phyloP scores from a whole-genome alignment of 495 filamentous ascomycete genomes.

The Opeltia flavorubescens region DNA sequence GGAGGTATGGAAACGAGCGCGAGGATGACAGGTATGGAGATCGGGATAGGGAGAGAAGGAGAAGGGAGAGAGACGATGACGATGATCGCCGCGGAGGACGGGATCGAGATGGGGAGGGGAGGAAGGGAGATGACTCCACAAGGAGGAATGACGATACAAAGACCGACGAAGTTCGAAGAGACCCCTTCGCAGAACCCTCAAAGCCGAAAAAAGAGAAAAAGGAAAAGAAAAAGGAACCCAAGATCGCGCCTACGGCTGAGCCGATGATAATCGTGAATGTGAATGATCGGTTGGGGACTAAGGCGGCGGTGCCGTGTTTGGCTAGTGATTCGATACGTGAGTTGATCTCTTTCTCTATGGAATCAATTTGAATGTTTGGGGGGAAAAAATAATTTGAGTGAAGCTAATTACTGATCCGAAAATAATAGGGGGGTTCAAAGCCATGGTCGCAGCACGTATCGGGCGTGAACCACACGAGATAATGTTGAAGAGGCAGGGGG shows the following conservation, averaged over 20 bases:
- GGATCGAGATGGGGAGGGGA: too few relatives aligned
- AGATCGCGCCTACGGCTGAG: conserved; percentile 31
- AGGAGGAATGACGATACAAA: neutral
- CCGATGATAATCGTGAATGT: conserved; percentile 86
- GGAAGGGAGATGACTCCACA: too few relatives aligned
- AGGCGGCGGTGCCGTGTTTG: conserved; percentile 76
- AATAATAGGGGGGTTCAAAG: conserved; percentile 60
- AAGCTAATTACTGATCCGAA: conserved; percentile 2
- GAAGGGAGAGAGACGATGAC: neutral
- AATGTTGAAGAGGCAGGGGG: conserved; percentile 77
- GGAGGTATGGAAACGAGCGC: too few relatives aligned
- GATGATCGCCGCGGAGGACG: neutral
- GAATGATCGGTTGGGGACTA: conserved; percentile 84
- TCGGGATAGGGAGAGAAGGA: neutral
- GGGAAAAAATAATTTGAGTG: neutral
- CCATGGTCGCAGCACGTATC: conserved; percentile 73
- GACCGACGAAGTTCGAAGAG: neutral
- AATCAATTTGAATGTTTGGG: neutral
- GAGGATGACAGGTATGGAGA: neutral
- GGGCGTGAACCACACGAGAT: conserved; percentile 84
- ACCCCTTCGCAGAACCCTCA: neutral
- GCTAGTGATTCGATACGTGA: conserved; percentile 60
- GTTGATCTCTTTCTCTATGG: conserved; percentile 10
- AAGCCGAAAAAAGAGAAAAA: conserved; percentile 18
- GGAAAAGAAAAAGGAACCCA: conserved; percentile 23